Base-by-base conservation (phyloP, 495 filamentous ascomycete genomes). In the Trichoderma gamsii region DNA sequence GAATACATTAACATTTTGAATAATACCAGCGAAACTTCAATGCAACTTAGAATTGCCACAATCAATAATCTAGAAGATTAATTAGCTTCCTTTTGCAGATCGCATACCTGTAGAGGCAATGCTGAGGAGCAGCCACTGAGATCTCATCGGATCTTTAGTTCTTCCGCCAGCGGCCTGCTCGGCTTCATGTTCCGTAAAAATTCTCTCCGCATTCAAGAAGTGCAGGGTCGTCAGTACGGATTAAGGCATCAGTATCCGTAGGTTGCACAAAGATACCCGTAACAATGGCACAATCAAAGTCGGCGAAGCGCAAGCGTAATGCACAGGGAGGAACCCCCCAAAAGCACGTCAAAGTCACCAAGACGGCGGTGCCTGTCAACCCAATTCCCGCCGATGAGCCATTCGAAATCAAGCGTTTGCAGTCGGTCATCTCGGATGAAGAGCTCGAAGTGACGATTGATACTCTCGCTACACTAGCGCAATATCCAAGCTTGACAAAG, bases 381-480 rank as follows among this genome's bases (percentile, higher is more conserved):
- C 75, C 78, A 18, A 74, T 76, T 41, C 73, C 76, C 16, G 77
- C 78, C 43, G 69, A 68, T 38, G 69, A 66, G 18, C 64, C 61
- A 4, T 21, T 70, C 44, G 71, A 76, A 63, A 74, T 77, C 23
- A 79, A 72, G 67, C 78, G 70, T 16, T 67, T 82, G 6, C 68
- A 75, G 29, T 71, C 73, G 16, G 70, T 80, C 56, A 69, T 81
- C 35, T 76, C 75, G 11, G 69, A 76, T 41, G 81, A 83, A 67
- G 81, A 83, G 35, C 71, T 83, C 64, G 81, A 80, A 38, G 76
- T 82, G 63, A 74, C 80, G 6, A 71, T 82, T 70, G 81, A 82
- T 21, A 81, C 79, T 7, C 75, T 83, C 0, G 71, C 67, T 0
- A 72, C 76, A 0, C 75, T 83, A 3, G 67, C 79, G 9, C 70